A percentile compares a stretch with the other conserved stretches of the same genome.
phyloP scores from a whole-genome alignment of 768 basidiomycete genomes.

The Tylopilus subfusipes region DNA sequence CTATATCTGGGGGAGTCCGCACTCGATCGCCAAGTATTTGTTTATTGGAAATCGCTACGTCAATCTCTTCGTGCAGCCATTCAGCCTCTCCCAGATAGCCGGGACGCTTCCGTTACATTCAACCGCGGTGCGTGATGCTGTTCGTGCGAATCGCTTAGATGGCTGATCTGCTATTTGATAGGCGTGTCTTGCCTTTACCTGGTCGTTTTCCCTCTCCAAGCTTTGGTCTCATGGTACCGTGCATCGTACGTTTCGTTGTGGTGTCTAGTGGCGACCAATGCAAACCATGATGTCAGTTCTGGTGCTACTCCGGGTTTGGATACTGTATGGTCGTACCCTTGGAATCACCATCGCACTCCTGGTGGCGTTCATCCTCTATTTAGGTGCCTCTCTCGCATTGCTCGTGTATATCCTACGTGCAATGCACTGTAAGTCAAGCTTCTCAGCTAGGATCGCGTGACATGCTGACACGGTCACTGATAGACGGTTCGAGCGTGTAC shows the following conservation, averaged over 20 bases:
- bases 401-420: background rate
- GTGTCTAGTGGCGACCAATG: background rate
- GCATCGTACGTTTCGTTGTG: background rate
- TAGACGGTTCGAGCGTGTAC: background rate
- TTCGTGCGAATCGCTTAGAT: background rate
- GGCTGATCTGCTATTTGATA: background rate
- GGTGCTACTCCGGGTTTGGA: constrained; percentile 2
- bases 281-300: background rate
- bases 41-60: constrained; percentile 6
- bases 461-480: background rate
- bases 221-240: background rate
- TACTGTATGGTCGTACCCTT: constrained; percentile 1
- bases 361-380: background rate
- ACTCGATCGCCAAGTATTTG: background rate
- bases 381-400: background rate
- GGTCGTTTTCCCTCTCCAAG: background rate
- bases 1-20: background rate
- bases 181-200: background rate
- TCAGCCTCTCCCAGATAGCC: background rate
- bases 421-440: background rate
- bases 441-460: background rate
- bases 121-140: background rate
- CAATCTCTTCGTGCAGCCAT: background rate
- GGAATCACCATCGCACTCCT: background rate
- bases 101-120: background rate